A percentile compares a stretch with the other conserved stretches of the same genome.
Conservation (phyloP, 768 basidiomycete genomes). For the Grammothele lineata region DNA sequence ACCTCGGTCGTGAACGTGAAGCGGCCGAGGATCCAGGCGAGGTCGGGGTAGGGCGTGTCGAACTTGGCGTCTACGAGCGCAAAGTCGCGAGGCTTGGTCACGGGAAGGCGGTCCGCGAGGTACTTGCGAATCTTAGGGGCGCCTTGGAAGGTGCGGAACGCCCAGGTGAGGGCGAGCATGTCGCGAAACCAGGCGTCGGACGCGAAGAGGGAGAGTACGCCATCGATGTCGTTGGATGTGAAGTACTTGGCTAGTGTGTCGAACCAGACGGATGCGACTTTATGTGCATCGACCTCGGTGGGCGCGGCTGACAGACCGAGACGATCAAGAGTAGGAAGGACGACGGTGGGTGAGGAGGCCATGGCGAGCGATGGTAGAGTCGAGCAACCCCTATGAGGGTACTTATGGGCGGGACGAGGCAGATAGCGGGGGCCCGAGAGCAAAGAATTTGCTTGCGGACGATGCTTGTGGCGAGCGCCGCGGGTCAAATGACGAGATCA, state of each 20-base stretch:
- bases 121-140: constrained; percentile 24
- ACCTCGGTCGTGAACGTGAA: constrained; percentile 43
- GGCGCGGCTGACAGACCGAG: constrained; percentile 20
- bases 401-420: too few relatives aligned
- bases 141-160: constrained; percentile 35
- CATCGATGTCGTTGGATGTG: constrained; percentile 30
- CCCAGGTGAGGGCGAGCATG: constrained; percentile 33
- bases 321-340: constrained; percentile 26
- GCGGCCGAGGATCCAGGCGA: constrained; percentile 25
- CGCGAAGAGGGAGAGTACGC: constrained; percentile 31
- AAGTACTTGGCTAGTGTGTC: constrained; percentile 32
- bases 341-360: constrained; percentile 9
- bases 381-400: too few relatives aligned
- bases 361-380: too few relatives aligned
- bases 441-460: too few relatives aligned
- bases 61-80: constrained; percentile 14
- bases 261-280: constrained; percentile 40
- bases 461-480: too few relatives aligned
- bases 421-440: too few relatives aligned
- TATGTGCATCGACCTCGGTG: constrained; percentile 30
- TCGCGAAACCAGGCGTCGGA: constrained; percentile 32
- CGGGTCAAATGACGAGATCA: too few relatives aligned
- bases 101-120: constrained; percentile 22
- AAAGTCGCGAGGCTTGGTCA: constrained; percentile 13
- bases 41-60: constrained; percentile 22